These are phyloP conservation scores for Stachybotrys chlorohalonatus DNA, from an alignment of 2,329 filamentous ascomycete species.

Conservation along the genomic window DNA sequence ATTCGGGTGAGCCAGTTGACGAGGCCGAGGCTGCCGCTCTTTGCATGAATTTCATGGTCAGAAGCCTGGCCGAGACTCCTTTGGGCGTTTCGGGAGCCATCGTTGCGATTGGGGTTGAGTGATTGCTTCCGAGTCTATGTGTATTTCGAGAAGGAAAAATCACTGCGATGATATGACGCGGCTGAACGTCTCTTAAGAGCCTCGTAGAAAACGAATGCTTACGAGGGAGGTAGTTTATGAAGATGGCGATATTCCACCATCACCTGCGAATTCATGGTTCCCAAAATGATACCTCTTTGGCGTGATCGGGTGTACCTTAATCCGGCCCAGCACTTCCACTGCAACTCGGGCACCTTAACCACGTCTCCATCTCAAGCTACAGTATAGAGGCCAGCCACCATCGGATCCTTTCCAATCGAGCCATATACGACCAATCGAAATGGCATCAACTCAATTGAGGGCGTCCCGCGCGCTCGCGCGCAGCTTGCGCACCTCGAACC, in stretches of 20 bases:
- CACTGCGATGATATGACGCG: no score
- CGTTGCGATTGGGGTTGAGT: background rate
- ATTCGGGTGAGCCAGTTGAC: conserved; percentile 32
- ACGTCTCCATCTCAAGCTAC: conserved; percentile 1
- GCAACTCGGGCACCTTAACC: background rate
- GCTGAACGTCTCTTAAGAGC: no score
- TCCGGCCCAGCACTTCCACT: background rate
- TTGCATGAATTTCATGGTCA: conserved; percentile 99
- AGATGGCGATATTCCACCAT: no score
- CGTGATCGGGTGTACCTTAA: background rate
- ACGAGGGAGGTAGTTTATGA: no score
- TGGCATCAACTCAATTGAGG: conserved; percentile 37
- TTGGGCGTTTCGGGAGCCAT: conserved; percentile 47
- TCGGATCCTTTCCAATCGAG: conserved; percentile 14
- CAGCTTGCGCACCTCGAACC: conserved; percentile 32
- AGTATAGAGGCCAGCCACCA: background rate
- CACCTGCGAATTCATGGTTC: background rate
- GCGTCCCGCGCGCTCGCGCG: conserved; percentile 33
- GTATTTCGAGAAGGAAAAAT: background rate
- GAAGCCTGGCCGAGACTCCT: conserved; percentile 75
- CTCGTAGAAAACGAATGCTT: no score
- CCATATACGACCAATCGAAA: conserved; percentile 19
- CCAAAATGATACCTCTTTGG: background rate
- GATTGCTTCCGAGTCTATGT: background rate
- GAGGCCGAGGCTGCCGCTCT: conserved; percentile 59